Conservation (phyloP, 345 rosid species). For the Acer campestre region DNA sequence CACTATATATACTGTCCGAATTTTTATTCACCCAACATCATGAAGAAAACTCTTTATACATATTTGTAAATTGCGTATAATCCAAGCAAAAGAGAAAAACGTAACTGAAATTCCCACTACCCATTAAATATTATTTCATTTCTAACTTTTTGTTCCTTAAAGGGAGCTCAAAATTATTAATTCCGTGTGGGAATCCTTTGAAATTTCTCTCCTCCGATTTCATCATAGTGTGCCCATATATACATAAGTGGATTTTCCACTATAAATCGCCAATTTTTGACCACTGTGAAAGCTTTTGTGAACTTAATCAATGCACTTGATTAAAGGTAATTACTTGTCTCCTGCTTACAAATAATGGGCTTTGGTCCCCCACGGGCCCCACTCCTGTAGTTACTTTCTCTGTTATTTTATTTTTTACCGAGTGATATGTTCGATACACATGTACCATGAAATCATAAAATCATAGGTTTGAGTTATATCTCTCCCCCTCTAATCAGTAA, state of each 20-base stretch:
- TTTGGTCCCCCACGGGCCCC: not conserved
- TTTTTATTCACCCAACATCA: no score
- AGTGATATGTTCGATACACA: no score
- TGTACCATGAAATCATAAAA: no score
- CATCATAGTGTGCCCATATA: not conserved
- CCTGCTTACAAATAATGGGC: not conserved
- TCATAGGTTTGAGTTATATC: no score
- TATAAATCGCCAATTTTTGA: not conserved
- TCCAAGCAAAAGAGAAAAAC: no score
- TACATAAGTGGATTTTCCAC: not conserved
- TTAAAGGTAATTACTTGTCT: not conserved
- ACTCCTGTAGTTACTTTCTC: not conserved
- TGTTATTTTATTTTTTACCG: no score
- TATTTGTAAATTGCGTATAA: no score
- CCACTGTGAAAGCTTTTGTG: not conserved
- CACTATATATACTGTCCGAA: no score
- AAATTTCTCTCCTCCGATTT: not conserved
- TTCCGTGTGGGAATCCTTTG: constrained; percentile 3
- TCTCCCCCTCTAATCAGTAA: no score
- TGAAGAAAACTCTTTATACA: no score
- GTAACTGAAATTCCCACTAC: not conserved
- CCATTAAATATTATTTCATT: not conserved
- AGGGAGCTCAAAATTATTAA: constrained; percentile 22
- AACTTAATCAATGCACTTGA: constrained; percentile 2
- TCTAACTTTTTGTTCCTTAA: constrained; percentile 17